Evolutionary conservation across 2,329 filamentous ascomycete species (phyloP).

Genomic region (Claviceps fusiformis): DNA sequence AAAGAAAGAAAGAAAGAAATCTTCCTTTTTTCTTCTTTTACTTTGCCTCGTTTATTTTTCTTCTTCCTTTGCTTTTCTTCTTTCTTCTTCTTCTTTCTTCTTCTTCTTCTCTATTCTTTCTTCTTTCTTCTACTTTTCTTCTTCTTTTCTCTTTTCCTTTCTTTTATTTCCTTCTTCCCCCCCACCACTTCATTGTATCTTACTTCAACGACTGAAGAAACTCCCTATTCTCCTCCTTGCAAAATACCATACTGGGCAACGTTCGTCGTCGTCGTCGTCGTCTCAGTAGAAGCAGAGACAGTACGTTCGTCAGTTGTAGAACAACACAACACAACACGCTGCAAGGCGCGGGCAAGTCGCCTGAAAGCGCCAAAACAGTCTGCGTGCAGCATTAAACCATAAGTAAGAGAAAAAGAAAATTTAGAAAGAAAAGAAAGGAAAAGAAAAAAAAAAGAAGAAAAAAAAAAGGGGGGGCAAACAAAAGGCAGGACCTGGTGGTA

Average conservation of each 20-base stretch:
- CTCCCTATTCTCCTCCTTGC: conserved; percentile 3
- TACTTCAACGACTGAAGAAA: conserved; percentile 5
- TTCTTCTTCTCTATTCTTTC: too few species aligned
- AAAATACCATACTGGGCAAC: conserved; percentile 1
- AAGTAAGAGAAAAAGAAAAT: background rate
- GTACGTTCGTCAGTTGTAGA: too few species aligned
- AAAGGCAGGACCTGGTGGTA: background rate
- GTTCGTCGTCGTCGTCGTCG: background rate
- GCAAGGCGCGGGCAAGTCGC: background rate
- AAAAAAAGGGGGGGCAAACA: too few species aligned
- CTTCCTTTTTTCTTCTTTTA: too few species aligned
- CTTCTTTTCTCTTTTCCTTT: background rate
- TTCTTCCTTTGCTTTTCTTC: too few species aligned
- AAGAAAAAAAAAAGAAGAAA: too few species aligned
- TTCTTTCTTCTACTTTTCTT: too few species aligned
- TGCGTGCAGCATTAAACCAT: background rate
- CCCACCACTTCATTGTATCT: background rate
- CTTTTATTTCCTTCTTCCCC: too few species aligned
- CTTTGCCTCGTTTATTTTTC: too few species aligned
- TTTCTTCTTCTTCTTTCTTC: too few species aligned
- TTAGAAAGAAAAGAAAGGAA: too few species aligned
- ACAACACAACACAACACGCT: background rate
- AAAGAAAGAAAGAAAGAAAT: too few species aligned
- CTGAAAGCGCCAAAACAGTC: background rate
- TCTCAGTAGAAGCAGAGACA: background rate